Conservation (phyloP, 116 monocot species). For the Iris pallida region DNA sequence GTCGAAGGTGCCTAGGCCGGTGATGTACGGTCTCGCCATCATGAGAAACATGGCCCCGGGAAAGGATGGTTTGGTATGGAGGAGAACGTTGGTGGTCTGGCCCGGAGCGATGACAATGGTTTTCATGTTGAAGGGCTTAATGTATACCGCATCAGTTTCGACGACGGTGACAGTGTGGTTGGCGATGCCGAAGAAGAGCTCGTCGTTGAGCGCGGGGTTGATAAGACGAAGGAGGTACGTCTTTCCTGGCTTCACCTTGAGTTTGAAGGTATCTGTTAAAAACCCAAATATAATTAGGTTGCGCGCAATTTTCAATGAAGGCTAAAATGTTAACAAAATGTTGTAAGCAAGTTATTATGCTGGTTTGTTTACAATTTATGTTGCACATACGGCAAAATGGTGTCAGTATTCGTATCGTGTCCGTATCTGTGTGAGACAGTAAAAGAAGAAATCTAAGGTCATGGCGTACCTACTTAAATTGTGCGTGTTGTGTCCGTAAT, state of each 20-base stretch:
- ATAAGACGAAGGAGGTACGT: conserved; percentile 20
- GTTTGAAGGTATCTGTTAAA: conserved; percentile 39
- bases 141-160: conserved; percentile 34
- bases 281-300: too few species aligned
- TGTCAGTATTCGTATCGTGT: too few species aligned
- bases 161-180: conserved; percentile 38
- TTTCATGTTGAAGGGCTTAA: conserved; percentile 5
- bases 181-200: conserved; percentile 42
- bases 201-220: conserved; percentile 43
- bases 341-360: too few species aligned
- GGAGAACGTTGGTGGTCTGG: conserved; percentile 39
- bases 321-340: too few species aligned
- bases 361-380: too few species aligned
- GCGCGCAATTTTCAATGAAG: too few species aligned
- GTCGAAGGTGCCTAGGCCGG: conserved; percentile 39
- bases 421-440: too few species aligned
- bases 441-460: too few species aligned
- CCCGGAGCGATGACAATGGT: conserved; percentile 29
- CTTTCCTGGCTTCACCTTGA: conserved; percentile 35
- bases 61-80: conserved; percentile 12
- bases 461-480: too few species aligned
- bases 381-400: too few species aligned
- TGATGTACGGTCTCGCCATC: conserved; percentile 30
- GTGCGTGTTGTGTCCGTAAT: too few species aligned
- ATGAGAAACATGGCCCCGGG: conserved; percentile 32